phyloP scores from a whole-genome alignment of 768 basidiomycete species.

The Cyathus striatus region DNA sequence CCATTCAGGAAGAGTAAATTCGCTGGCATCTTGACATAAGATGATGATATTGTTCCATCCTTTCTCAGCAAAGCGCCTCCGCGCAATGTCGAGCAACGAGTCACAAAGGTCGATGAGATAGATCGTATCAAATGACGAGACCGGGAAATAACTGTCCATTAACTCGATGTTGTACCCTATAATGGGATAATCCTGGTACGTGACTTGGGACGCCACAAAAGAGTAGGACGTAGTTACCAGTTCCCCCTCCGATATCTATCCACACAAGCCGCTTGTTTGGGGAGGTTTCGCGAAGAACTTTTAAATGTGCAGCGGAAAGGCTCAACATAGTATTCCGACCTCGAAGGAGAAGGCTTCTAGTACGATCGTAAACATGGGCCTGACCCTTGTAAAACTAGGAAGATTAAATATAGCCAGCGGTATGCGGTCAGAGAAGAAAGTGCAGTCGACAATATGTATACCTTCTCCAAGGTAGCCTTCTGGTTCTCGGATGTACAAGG shows the following conservation, averaged over 20 bases:
- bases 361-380: slow-evolving; percentile 69
- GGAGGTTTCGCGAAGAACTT: slow-evolving; percentile 32
- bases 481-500: slow-evolving; percentile 36
- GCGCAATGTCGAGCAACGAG: slow-evolving; percentile 64
- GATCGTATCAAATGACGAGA: slow-evolving; percentile 58
- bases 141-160: slow-evolving; percentile 58
- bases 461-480: slow-evolving; percentile 39
- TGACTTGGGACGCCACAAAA: too few relatives aligned
- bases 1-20: slow-evolving; percentile 63
- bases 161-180: slow-evolving; percentile 58
- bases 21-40: slow-evolving; percentile 67
- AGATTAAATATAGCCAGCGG: background rate
- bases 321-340: slow-evolving; percentile 71
- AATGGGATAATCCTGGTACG: too few relatives aligned
- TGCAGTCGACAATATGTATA: slow-evolving; percentile 5
- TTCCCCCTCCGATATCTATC: slow-evolving; percentile 79
- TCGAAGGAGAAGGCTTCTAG: slow-evolving; percentile 53
- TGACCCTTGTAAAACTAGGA: slow-evolving; percentile 61
- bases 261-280: slow-evolving; percentile 54
- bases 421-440: too few relatives aligned
- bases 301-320: slow-evolving; percentile 60
- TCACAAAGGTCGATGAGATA: slow-evolving; percentile 75
- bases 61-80: slow-evolving; percentile 55
- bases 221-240: slow-evolving; percentile 28
- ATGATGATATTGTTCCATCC: slow-evolving; percentile 76